Evolutionary conservation across 179 eudicot species (phyloP), one percentile per base, ranked within the genome.

Genomic region (Camellia oleifera): DNA sequence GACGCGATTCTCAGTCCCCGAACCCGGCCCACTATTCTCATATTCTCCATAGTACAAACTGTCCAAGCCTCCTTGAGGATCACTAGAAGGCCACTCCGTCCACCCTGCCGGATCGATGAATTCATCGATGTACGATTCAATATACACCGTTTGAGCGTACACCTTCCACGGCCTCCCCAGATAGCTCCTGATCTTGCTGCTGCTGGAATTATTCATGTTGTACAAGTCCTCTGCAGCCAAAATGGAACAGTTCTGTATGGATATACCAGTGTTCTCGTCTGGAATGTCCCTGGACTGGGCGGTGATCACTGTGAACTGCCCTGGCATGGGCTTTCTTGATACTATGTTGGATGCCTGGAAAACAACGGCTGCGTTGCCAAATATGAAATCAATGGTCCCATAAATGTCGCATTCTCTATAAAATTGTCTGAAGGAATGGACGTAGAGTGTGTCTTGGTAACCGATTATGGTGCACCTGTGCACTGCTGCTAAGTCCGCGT

Each of bases 361-460:
- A 44, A 96, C 89, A 9, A 82, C 99, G 0, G 93, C 97, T 2
- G 99, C 99, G 48, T 96, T 94, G 5, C 99, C 99, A 63, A 94
- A 96, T 23, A 96, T 89, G 89, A 84, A 96, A 83, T 96, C 99
- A 17, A 96, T 77, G 0, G 98, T 96, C 15, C 99, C 99, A 7
- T 77, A 90, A 12, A 96, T 90, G 81, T 94, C 91, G 48, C 99
- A 96, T 74, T 96, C 99, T 0, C 99, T 79, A 81, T 91, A 94
- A 84, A 96, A 96, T 65, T 96, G 98, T 53, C 98, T 79, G 62
- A 91, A 96, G 11, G 99, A 90, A 79, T 96, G 99, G 13, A 87
- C 93, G 71, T 96, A 96, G 1, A 96, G 82, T 0, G 98, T 90
- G 88, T 96, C 99, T 81, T 96, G 99, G 90, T 84, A 88, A 48